A percentile compares a stretch with the other conserved stretches of the same genome.
Conservation (phyloP, 495 filamentous ascomycete species). For the Tuber brumale region DNA sequence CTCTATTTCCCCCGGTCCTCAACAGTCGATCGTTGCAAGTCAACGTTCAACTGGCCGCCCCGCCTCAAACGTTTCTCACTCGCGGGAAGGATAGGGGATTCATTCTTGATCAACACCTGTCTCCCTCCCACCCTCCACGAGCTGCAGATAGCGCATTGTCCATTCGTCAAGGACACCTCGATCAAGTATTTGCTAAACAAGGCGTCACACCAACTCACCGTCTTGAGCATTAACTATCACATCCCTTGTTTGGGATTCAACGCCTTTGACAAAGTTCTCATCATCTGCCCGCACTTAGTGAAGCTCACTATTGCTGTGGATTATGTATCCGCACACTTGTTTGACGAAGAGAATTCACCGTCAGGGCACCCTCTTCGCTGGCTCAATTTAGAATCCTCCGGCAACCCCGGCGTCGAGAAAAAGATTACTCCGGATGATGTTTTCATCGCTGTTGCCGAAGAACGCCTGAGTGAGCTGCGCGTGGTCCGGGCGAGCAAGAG, state of each 20-base stretch:
- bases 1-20: constrained; percentile 56
- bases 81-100: constrained; percentile 46
- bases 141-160: constrained; percentile 44
- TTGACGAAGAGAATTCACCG: constrained; percentile 39
- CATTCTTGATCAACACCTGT: constrained; percentile 44
- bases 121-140: constrained; percentile 42
- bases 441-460: constrained; percentile 44
- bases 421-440: constrained; percentile 41
- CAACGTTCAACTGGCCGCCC: constrained; percentile 47
- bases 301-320: constrained; percentile 45
- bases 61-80: constrained; percentile 46
- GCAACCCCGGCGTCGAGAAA: constrained; percentile 38
- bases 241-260: constrained; percentile 40
- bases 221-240: constrained; percentile 35
- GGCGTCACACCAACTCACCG: constrained; percentile 38
- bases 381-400: constrained; percentile 43
- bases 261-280: constrained; percentile 42
- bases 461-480: constrained; percentile 40
- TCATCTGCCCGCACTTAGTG: constrained; percentile 39
- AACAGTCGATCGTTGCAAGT: constrained; percentile 36
- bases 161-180: constrained; percentile 28
- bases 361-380: constrained; percentile 41
- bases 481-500: constrained; percentile 43
- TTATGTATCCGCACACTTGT: constrained; percentile 43
- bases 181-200: constrained; percentile 30